Base-by-base conservation (phyloP, 768 basidiomycete species). In the Lentinula guzmanii region DNA sequence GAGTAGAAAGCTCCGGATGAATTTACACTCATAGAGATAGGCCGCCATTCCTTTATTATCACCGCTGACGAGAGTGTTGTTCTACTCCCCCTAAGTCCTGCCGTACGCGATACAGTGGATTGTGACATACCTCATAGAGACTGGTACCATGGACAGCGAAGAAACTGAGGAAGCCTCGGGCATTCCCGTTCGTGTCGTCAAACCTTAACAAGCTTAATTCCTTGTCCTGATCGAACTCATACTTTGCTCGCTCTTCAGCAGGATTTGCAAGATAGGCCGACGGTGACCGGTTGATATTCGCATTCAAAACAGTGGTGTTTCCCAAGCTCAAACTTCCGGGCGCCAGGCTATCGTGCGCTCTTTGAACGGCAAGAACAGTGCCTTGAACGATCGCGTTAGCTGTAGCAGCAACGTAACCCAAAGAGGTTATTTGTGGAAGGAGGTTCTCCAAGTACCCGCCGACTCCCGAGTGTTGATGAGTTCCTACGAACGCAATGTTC, bases 11-110 rank as follows among this genome's bases (percentile, higher is more conserved):
- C 28, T 10, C 8, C 8, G 51, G 21, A 18, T 18, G 42, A 1
- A 60, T 79, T 54, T 61, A 87, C 87, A 74, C 78, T 92, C 91
- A 63, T 90, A 93, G 16, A 91, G 69, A 70, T 82, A 87, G 7
- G 89, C 89, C 3, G 90, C 89, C 89, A 92, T 91, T 43, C 91
- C 91, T 70, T 93, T 92, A 76, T 92, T 92, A 71, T 92, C 91
- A 3, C 80, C 73, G 70, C 89, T 91, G 34, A 92, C 81, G n/a
- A 91, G 75, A 0, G 90, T 91, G 64, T 91, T 92, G 69, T 92
- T 93, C 88, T 91, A 64, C 31, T 18, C 5, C 46, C 58, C 64
- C 33, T 62, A 57, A 34, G 51, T 34, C 10, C 28, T 37, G 46
- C 13, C 21, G 41, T 50, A 52, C 33, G 21, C 15, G 18, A 37